Conservation (phyloP, 306 rosid genomes). For the Corylus americana region DNA sequence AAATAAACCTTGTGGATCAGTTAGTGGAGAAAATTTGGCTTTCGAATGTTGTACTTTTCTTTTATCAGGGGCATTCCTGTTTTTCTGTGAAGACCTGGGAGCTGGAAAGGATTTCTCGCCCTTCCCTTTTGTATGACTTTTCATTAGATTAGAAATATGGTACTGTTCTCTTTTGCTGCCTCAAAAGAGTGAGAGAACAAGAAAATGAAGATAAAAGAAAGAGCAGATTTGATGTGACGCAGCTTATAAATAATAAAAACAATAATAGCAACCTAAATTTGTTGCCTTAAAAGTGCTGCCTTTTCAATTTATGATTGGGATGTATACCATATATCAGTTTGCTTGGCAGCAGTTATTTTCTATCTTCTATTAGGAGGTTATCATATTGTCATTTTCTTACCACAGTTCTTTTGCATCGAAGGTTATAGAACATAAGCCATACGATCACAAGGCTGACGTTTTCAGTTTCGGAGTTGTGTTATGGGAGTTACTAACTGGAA, state of each 20-base stretch:
- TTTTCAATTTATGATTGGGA: neutral
- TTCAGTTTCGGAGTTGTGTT: slow-evolving; percentile 92
- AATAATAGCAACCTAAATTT: neutral
- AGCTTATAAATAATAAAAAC: neutral
- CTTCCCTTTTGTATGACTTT: neutral
- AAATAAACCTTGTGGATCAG: neutral
- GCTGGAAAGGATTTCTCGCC: neutral
- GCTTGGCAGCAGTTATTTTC: slow-evolving; percentile 10
- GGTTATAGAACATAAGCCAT: slow-evolving; percentile 97
- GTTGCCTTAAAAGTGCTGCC: neutral
- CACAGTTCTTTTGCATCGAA: slow-evolving; percentile 67
- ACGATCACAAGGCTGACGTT: slow-evolving; percentile 98
- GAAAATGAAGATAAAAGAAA: neutral
- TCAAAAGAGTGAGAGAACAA: neutral
- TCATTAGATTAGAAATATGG: neutral
- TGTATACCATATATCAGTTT: neutral
- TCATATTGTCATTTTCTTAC: slow-evolving; percentile 53
- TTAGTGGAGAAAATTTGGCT: neutral
- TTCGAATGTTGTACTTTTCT: neutral
- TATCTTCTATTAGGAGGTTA: slow-evolving; percentile 15
- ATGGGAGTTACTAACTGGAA: slow-evolving; percentile 94
- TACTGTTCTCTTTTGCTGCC: neutral
- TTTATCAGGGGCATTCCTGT: no score
- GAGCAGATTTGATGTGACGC: neutral
- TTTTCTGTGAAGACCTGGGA: neutral